Evolutionary conservation across 148 eudicot species (phyloP).

Genomic region (Chenopodium suecicum): DNA sequence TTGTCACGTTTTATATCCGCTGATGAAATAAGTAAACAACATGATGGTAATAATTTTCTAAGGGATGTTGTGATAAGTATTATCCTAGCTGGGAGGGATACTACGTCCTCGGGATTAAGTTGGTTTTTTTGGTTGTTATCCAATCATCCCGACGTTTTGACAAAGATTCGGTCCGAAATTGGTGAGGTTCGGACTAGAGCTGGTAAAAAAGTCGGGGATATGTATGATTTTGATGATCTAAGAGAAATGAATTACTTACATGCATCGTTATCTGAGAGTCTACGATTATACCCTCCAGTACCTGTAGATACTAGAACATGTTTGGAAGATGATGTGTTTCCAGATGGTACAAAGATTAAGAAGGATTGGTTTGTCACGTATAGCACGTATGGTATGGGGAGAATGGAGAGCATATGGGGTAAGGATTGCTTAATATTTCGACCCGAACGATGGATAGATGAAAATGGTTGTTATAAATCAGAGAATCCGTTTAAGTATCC

Average conservation of each 20-base stretch:
- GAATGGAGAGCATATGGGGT: slow-evolving; percentile 77
- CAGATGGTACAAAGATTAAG: slow-evolving; percentile 52
- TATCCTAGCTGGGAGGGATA: slow-evolving; percentile 66
- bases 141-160: slow-evolving; percentile 26
- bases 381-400: slow-evolving; percentile 60
- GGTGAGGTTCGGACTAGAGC: slow-evolving; percentile 21
- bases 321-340: slow-evolving; percentile 43
- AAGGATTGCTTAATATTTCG: slow-evolving; percentile 56
- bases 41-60: slow-evolving; percentile 26
- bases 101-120: slow-evolving; percentile 55
- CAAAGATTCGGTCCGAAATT: slow-evolving; percentile 45
- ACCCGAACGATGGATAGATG: slow-evolving; percentile 63
- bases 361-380: slow-evolving; percentile 49
- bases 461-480: slow-evolving; percentile 40
- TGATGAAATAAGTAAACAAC: neutral
- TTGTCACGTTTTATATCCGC: slow-evolving; percentile 55
- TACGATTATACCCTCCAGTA: slow-evolving; percentile 68
- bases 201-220: slow-evolving; percentile 34
- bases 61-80: slow-evolving; percentile 70
- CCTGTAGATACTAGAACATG: slow-evolving; percentile 55
- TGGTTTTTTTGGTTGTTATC: slow-evolving; percentile 74
- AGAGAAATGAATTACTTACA: slow-evolving; percentile 61
- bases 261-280: slow-evolving; percentile 52
- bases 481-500: slow-evolving; percentile 52
- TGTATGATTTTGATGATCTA: slow-evolving; percentile 41